Base-by-base conservation (phyloP, 2,329 filamentous ascomycete species). In the Gnomoniopsis sp. region DNA sequence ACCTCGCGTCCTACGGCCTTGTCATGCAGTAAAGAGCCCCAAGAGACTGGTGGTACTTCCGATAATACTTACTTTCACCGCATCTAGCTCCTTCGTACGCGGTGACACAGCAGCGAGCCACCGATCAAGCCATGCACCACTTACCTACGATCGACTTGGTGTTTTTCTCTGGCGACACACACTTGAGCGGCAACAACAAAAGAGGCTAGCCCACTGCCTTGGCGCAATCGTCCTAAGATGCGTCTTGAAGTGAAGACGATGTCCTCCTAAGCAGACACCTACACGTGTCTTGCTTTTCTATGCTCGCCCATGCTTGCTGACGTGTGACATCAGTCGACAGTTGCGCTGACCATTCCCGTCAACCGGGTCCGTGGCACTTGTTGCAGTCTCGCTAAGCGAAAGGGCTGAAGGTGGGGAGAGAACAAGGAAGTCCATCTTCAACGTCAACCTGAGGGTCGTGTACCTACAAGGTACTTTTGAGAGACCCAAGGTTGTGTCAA, bases 301-400 rank as follows among this genome's bases (percentile, higher is more conserved):
- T 61, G 53, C 38, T 51, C 56, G 59, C 49, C 50, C 3, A 56
- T 57, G 52, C 52, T 30, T 15, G 46, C 38, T 52, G 56, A 55
- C 53, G 56, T 55, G 44, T 30, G 49, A 49, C 56, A 36, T 41
- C 49, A 52, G n/a, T 14, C n/a, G 19, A 19, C 15, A 1, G n/a
- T 44, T 44, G 21, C 21, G 59, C 54, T 56, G 56, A 36, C 30
- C 36, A 30, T 21, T 34, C 49, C 59, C 59, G 49, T 53, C 56
- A 59, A 61, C 56, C 59, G 33, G 59, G 59, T 61, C 59, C 56
- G 56, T 59, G 56, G 53, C 56, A 61, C 56, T 44, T 47, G 14
- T 36, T 36, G 55, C 46, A 44, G 38, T 26, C 44, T 33, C 36
- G 36, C 36, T 38, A 53, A 23, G 58, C 33, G 49, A 46, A 23